Base-by-base conservation (phyloP, 805 yeast species). In the Barnettozyma botsteinii region DNA sequence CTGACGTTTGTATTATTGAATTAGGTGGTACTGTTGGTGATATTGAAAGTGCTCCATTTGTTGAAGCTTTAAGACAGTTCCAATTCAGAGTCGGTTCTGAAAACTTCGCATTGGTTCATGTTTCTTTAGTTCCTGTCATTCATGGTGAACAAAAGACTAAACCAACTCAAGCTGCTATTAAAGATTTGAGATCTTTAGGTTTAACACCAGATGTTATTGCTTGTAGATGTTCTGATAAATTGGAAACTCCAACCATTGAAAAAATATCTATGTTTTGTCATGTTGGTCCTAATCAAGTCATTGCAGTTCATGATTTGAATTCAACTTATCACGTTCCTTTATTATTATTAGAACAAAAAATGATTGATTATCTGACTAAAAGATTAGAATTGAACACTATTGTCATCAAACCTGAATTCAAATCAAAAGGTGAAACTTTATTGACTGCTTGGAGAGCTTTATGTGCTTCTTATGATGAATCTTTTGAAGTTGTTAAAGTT, bases 11-110 rank as follows among this genome's bases (percentile, higher is more conserved):
- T 73, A 88, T 93, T 60, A 81, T 93, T 50, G 99, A 91, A 70
- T 75, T 93, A 45, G 99, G 99, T 63, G 99, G 99, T 63, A 93
- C 99, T 23, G 98, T 93, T 44, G 99, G 99, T 60, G 99, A 93
- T 62, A 93, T 93, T 57, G 99, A 93, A 70, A 79, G 91, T 60
- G 98, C 98, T 39, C 98, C 99, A 21, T 93, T 93, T 52, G 97
- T 93, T 41, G 99, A 93, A 70, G 99, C 99, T 20, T 77, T 93
- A 49, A 85, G 99, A 73, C 99, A 93, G 68, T 93, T 93, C 69
- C 98, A 93, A 72, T 93, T 93, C 70, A 80, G 96, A 60, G 98
- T 91, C 46, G 98, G 98, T 15, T 69, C 72, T 42, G 96, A 87
- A 50, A 93, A 86, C 67, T 93, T 93, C 66, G 95, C 97, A 15